phyloP scores from a whole-genome alignment of 768 basidiomycete genomes.

The Holtermanniella nyarrowii region DNA sequence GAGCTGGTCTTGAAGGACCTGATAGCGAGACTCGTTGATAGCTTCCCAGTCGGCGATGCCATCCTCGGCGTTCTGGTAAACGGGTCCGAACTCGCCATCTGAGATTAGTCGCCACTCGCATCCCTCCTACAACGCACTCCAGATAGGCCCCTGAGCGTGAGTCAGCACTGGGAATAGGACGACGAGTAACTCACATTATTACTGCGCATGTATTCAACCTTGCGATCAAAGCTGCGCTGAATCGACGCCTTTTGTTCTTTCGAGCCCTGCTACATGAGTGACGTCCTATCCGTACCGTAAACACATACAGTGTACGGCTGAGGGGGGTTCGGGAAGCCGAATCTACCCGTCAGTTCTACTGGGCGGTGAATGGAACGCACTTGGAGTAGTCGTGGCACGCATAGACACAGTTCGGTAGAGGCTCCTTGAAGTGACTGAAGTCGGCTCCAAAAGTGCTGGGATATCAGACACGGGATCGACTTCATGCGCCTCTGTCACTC shows the following conservation, averaged over 20 bases:
- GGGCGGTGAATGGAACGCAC: conserved; percentile 4
- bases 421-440: conserved; percentile 44
- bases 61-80: conserved; percentile 48
- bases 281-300: neutral
- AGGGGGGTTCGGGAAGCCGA: conserved; percentile 57
- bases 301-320: conserved; percentile 47
- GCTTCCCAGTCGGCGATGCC: conserved; percentile 52
- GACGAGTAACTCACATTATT: conserved; percentile 30
- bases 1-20: conserved; percentile 63
- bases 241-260: conserved; percentile 51
- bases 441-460: conserved; percentile 59
- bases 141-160: conserved; percentile 14
- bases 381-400: conserved; percentile 66
- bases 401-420: conserved; percentile 63
- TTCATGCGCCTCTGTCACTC: conserved; percentile 1
- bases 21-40: conserved; percentile 58
- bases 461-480: neutral
- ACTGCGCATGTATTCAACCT: conserved; percentile 63
- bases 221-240: conserved; percentile 56
- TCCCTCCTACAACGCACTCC: conserved; percentile 17
- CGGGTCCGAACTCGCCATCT: conserved; percentile 79
- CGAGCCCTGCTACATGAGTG: conserved; percentile 17
- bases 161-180: conserved; percentile 14
- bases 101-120: conserved; percentile 44
- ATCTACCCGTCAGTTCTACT: conserved; percentile 34